Evolutionary conservation across 768 basidiomycete species (phyloP).

Genomic region (Hortiboletus flavorubellus): DNA sequence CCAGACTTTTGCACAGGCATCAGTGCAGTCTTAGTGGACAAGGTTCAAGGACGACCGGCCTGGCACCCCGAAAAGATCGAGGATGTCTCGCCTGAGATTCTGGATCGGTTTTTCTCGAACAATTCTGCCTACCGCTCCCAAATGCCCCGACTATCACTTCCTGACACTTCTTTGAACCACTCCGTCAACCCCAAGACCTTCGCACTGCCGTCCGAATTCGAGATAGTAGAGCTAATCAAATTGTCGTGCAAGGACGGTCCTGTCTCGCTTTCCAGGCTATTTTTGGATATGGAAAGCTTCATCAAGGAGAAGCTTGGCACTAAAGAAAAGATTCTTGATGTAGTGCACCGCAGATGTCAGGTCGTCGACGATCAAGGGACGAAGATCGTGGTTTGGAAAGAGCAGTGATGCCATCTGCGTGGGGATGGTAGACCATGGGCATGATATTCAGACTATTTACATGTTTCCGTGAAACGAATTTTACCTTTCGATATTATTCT

Average conservation of each 20-base stretch:
- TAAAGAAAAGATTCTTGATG: conserved; percentile 72
- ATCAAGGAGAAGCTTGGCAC: conserved; percentile 51
- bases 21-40: conserved; percentile 58
- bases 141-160: conserved; percentile 44
- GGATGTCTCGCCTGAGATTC: conserved; percentile 58
- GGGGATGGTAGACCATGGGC: conserved; percentile 17
- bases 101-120: conserved; percentile 64
- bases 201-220: conserved; percentile 74
- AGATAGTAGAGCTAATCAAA: conserved; percentile 62
- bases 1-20: conserved; percentile 86
- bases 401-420: conserved; percentile 14
- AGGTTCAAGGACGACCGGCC: conserved; percentile 48
- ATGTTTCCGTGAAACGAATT: not conserved
- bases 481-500: not conserved
- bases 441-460: not conserved
- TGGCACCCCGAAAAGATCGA: conserved; percentile 70
- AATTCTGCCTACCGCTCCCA: conserved; percentile 46
- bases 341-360: conserved; percentile 66
- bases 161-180: conserved; percentile 31
- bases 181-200: conserved; percentile 36
- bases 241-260: conserved; percentile 40
- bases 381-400: conserved; percentile 22
- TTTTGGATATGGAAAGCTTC: conserved; percentile 22
- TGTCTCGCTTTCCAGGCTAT: conserved; percentile 19
- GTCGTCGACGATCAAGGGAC: conserved; percentile 49